Conservation (phyloP, 2,329 filamentous ascomycete genomes). For the Emergomyces orientalis region DNA sequence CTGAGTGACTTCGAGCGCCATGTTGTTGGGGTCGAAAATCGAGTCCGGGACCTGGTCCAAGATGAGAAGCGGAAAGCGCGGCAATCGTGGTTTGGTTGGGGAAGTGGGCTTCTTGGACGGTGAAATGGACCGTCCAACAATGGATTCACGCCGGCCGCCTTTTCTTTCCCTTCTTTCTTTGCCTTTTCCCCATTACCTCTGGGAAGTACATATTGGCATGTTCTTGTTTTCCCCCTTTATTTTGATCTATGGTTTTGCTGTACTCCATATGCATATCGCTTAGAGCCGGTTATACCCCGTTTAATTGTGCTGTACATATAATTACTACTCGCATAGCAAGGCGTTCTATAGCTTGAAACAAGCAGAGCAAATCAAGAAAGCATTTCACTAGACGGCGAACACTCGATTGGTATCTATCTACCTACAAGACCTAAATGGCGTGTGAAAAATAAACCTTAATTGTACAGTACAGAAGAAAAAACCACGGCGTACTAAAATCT, state of each 20-base stretch:
- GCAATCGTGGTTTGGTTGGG: constrained; percentile 52
- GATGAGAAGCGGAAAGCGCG: constrained; percentile 49
- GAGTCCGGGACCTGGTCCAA: constrained; percentile 53
- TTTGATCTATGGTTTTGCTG: neutral
- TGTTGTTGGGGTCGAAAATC: constrained; percentile 59
- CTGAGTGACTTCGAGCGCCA: constrained; percentile 70
- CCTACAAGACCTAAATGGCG: neutral
- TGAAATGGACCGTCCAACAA: constrained; percentile 9
- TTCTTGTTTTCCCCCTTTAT: neutral
- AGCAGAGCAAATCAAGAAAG: neutral
- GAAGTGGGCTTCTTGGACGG: constrained; percentile 21
- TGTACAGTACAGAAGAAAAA: neutral
- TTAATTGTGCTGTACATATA: neutral
- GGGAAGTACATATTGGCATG: neutral
- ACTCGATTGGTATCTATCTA: neutral
- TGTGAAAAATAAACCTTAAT: neutral
- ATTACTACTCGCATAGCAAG: neutral
- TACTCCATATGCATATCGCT: neutral
- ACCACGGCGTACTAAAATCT: neutral
- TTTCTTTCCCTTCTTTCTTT: neutral
- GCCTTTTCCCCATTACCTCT: constrained; percentile 11
- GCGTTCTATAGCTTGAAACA: neutral
- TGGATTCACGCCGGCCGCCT: neutral
- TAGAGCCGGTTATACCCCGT: neutral
- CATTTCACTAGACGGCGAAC: neutral